These are phyloP conservation scores for Mycocentrospora acerina DNA, from an alignment of 2,329 filamentous ascomycete species.

Conservation along the genomic window DNA sequence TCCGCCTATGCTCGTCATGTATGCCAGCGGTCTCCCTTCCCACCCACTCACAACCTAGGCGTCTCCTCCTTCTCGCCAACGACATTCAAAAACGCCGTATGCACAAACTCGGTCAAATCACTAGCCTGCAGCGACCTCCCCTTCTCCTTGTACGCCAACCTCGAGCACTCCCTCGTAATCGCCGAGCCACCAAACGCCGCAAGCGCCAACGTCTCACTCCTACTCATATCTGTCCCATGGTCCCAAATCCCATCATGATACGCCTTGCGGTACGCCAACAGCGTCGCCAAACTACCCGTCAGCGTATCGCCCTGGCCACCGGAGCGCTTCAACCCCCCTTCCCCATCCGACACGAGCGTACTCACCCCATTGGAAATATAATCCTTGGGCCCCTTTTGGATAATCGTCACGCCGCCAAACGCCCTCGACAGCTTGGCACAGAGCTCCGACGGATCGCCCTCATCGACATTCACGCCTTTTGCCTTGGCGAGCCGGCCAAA, in stretches of 20 bases:
- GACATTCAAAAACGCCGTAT: slow-evolving; percentile 74
- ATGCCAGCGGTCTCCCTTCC: too few species aligned
- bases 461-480: slow-evolving; percentile 64
- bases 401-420: slow-evolving; percentile 83
- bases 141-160: slow-evolving; percentile 80
- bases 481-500: slow-evolving; percentile 80
- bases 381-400: slow-evolving; percentile 85
- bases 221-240: slow-evolving; percentile 55
- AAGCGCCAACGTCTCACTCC: slow-evolving; percentile 65
- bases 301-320: slow-evolving; percentile 95
- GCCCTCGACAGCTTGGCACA: slow-evolving; percentile 70
- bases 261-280: slow-evolving; percentile 83
- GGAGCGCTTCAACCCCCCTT: slow-evolving; percentile 83
- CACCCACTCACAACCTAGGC: slow-evolving; percentile 20
- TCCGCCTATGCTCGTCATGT: too few species aligned
- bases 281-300: slow-evolving; percentile 84
- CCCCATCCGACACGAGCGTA: slow-evolving; percentile 74
- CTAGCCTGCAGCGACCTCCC: slow-evolving; percentile 89
- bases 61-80: slow-evolving; percentile 65
- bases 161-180: slow-evolving; percentile 87
- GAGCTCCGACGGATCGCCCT: slow-evolving; percentile 57
- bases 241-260: slow-evolving; percentile 85
- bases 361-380: slow-evolving; percentile 77
- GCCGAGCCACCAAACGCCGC: slow-evolving; percentile 85
- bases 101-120: slow-evolving; percentile 88